These are phyloP conservation scores for Trichophyton rubrum DNA, from an alignment of 2,329 filamentous ascomycete genomes.

Conservation along the genomic window DNA sequence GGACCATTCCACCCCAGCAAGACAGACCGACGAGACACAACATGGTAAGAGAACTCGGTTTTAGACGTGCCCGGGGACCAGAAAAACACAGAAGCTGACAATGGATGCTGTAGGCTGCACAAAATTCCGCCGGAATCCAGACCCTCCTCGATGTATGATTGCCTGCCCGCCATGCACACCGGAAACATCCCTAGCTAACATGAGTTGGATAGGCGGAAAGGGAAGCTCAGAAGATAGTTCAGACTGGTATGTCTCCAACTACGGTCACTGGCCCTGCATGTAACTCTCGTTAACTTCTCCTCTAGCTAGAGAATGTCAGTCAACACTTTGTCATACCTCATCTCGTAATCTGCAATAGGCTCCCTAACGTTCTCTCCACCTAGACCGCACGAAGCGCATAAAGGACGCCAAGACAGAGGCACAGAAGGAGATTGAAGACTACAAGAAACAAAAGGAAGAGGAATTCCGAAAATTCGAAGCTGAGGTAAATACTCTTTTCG, in stretches of 20 bases:
- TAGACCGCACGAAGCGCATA: constrained; percentile 90
- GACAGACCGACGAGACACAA: not conserved
- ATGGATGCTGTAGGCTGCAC: constrained; percentile 49
- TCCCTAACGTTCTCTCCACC: not conserved
- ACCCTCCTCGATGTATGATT: constrained; percentile 86
- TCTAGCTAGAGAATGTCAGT: constrained; percentile 73
- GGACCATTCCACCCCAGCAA: not conserved
- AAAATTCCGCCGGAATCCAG: constrained; percentile 97
- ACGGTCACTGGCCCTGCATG: not conserved
- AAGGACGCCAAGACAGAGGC: constrained; percentile 93
- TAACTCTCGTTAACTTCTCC: constrained; percentile 6
- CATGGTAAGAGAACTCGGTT: not conserved
- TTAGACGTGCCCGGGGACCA: not conserved
- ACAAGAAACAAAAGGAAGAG: constrained; percentile 76
- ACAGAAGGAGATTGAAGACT: constrained; percentile 94
- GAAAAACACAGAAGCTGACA: constrained; percentile 1
- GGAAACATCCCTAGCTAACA: constrained; percentile 4
- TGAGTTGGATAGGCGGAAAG: constrained; percentile 62
- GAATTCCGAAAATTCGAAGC: constrained; percentile 94
- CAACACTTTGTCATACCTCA: constrained; percentile 1
- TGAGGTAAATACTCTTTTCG: constrained; percentile 40
- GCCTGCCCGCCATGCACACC: not conserved
- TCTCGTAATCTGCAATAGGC: not conserved
- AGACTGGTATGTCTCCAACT: constrained; percentile 56
- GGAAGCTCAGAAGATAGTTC: constrained; percentile 97